Conservation (phyloP, 345 rosid genomes). For the Camelina laxa region DNA sequence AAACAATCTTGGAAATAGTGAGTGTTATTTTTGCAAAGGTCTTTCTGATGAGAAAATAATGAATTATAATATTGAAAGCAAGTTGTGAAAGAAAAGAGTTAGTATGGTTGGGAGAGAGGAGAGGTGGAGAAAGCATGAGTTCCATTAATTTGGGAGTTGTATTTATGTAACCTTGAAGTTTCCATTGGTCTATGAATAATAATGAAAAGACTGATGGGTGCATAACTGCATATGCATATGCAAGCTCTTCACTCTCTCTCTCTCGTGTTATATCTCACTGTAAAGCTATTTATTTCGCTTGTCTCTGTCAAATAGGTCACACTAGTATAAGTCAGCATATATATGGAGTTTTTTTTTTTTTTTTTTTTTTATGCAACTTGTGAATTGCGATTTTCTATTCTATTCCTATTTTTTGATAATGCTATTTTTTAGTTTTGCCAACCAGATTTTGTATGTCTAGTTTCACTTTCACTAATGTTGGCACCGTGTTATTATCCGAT, state of each 20-base stretch:
- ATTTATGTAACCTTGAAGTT: conserved; percentile 25
- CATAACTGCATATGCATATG: conserved; percentile 13
- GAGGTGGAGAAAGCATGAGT: conserved; percentile 43
- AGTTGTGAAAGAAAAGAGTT: background rate
- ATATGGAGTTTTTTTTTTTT: background rate
- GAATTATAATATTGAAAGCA: background rate
- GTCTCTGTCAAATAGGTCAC: conserved; percentile 18
- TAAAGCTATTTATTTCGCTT: background rate
- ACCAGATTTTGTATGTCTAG: background rate
- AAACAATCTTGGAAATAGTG: conserved; percentile 45
- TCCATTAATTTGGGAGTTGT: conserved; percentile 41
- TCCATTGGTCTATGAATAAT: conserved; percentile 4
- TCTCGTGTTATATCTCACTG: conserved; percentile 22
- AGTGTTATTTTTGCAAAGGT: background rate
- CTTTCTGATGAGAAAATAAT: conserved; percentile 7
- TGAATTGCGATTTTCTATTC: background rate
- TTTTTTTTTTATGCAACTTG: background rate
- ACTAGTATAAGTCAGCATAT: background rate
- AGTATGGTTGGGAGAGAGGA: conserved; percentile 38
- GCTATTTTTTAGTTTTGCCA: too few relatives aligned
- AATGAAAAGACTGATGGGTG: background rate
- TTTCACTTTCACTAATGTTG: background rate
- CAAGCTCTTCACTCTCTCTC: conserved; percentile 23
- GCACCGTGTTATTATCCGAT: background rate
- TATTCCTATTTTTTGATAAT: too few relatives aligned